phyloP scores from a whole-genome alignment of 306 rosid species.

The Quercus alba region DNA sequence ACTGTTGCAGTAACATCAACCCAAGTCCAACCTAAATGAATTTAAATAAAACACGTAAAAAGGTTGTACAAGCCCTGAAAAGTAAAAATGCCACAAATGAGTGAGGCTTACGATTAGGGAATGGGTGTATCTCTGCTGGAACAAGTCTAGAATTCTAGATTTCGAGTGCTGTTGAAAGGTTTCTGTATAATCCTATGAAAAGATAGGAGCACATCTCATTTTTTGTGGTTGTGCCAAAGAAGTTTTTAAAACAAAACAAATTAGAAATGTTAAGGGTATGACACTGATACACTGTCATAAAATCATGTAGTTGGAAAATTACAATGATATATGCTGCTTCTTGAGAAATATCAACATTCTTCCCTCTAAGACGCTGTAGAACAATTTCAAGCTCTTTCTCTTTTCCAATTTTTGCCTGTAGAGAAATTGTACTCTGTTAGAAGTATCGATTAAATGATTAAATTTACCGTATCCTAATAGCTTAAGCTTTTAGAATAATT shows the following conservation, averaged over 20 bases:
- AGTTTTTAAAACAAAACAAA: not conserved
- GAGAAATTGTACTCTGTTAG: constrained; percentile 7
- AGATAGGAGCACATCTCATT: not conserved
- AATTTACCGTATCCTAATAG: too few relatives aligned
- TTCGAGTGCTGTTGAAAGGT: constrained; percentile 48
- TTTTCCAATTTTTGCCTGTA: constrained; percentile 65
- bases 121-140: constrained; percentile 58
- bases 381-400: constrained; percentile 52
- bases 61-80: not conserved
- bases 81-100: not conserved
- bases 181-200: constrained; percentile 69
- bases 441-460: not conserved
- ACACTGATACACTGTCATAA: not conserved
- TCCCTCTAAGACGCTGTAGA: constrained; percentile 70
- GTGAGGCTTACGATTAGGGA: constrained; percentile 60
- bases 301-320: constrained; percentile 6
- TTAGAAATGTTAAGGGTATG: not conserved
- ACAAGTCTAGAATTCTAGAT: constrained; percentile 52
- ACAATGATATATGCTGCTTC: constrained; percentile 80
- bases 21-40: constrained; percentile 75
- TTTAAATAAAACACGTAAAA: not conserved
- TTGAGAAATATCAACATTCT: constrained; percentile 44
- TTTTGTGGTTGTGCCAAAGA: not conserved
- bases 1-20: constrained; percentile 81
- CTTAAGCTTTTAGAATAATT: accelerated